Conservation (phyloP, 805 yeast species). For the Wickerhamiella domercqiae region DNA sequence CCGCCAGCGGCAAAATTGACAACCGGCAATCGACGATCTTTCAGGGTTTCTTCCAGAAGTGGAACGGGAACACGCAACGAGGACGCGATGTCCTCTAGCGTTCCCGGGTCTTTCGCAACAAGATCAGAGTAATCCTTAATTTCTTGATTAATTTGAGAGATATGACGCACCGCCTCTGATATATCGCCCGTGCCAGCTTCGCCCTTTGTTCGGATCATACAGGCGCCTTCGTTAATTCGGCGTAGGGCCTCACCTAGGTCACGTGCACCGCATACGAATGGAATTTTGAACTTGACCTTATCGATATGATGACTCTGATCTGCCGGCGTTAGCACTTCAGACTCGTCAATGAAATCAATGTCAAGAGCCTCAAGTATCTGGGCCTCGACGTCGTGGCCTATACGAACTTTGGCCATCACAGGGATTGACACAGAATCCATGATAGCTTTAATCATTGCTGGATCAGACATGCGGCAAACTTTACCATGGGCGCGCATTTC, state of each 20-base stretch:
- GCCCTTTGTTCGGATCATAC: slow-evolving; percentile 76
- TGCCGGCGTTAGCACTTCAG: slow-evolving; percentile 74
- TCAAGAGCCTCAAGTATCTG: slow-evolving; percentile 57
- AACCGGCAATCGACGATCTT: slow-evolving; percentile 53
- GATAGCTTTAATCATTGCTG: slow-evolving; percentile 58
- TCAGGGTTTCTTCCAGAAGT: slow-evolving; percentile 33
- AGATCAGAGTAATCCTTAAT: slow-evolving; percentile 28
- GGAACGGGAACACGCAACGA: slow-evolving; percentile 44
- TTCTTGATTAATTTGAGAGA: slow-evolving; percentile 42
- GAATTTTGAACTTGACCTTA: slow-evolving; percentile 47
- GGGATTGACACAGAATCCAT: slow-evolving; percentile 41
- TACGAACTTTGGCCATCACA: slow-evolving; percentile 77
- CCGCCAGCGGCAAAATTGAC: slow-evolving; percentile 86
- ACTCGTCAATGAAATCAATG: slow-evolving; percentile 69
- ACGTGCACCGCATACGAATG: slow-evolving; percentile 75
- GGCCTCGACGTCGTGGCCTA: slow-evolving; percentile 74
- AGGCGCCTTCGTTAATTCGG: slow-evolving; percentile 69
- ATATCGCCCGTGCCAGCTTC: slow-evolving; percentile 86
- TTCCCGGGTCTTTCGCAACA: slow-evolving; percentile 1
- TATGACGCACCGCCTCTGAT: slow-evolving; percentile 67
- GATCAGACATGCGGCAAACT: slow-evolving; percentile 78
- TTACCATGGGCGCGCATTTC: slow-evolving; percentile 72
- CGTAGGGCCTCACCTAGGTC: slow-evolving; percentile 71
- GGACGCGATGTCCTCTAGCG: slow-evolving; percentile 35
- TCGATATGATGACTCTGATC: slow-evolving; percentile 51